Percentiles rank a stretch among this genome's conserved stretches.
Conservation (phyloP, 805 yeast species). For the Pichia rugopelliculosa region DNA sequence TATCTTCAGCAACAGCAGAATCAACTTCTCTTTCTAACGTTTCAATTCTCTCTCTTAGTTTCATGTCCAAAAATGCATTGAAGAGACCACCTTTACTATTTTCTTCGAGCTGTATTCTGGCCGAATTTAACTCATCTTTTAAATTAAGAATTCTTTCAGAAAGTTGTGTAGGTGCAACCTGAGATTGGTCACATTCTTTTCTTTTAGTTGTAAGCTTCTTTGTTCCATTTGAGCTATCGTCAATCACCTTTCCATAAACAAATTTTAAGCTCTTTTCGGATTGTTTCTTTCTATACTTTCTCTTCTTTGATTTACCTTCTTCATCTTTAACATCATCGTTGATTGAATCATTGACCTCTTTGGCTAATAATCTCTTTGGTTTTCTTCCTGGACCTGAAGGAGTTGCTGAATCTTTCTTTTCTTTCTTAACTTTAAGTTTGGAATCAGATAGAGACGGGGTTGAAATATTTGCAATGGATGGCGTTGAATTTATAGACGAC, state of each 20-base stretch:
- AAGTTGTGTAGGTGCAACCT: not conserved
- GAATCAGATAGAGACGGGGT: not conserved
- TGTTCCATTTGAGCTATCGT: not conserved
- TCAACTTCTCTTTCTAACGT: constrained; percentile 1
- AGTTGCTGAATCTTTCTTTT: not conserved
- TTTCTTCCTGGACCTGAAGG: not conserved
- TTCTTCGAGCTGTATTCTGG: constrained; percentile 1
- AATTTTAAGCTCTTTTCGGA: constrained; percentile 5
- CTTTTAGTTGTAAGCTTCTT: not conserved
- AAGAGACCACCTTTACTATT: constrained; percentile 6
- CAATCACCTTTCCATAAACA: constrained; percentile 4
- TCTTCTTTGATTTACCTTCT: not conserved
- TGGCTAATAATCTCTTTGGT: not conserved
- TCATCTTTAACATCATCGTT: not conserved
- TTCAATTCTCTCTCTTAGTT: constrained; percentile 8
- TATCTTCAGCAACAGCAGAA: not conserved
- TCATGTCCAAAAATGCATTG: constrained; percentile 11
- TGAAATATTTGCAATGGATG: not conserved
- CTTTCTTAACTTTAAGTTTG: not conserved
- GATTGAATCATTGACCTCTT: not conserved
- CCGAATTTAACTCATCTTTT: not conserved
- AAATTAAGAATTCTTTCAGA: not conserved
- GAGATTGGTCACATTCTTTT: not conserved
- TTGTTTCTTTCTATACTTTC: constrained; percentile 3
- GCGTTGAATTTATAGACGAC: not conserved